These are phyloP conservation scores for Nothomitra cinnamomea DNA, from an alignment of 2,329 filamentous ascomycete species.

Conservation along the genomic window DNA sequence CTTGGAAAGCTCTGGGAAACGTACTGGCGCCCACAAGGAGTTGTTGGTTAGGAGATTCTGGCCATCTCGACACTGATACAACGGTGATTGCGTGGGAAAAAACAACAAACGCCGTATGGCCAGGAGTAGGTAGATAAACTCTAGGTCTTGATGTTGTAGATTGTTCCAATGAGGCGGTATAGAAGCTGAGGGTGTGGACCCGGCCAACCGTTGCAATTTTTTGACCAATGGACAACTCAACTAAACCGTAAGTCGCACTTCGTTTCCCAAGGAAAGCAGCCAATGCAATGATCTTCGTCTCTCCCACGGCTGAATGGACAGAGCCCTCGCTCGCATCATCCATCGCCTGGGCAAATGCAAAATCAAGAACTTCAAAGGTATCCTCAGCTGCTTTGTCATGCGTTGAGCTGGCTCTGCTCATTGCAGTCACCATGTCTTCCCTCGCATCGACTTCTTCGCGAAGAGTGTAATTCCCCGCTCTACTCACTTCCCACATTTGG, in stretches of 20 bases:
- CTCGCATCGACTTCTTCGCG: slow-evolving; percentile 55
- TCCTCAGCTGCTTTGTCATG: slow-evolving; percentile 32
- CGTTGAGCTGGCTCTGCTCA: slow-evolving; percentile 38
- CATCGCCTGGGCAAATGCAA: slow-evolving; percentile 46
- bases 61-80: slow-evolving; percentile 49
- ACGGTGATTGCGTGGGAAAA: slow-evolving; percentile 67
- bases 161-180: slow-evolving; percentile 30
- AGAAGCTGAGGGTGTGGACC: slow-evolving; percentile 51
- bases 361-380: slow-evolving; percentile 61
- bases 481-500: slow-evolving; percentile 76
- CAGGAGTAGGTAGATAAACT: slow-evolving; percentile 61
- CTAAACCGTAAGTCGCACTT: slow-evolving; percentile 47
- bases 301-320: slow-evolving; percentile 7
- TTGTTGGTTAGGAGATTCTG: slow-evolving; percentile 60
- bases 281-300: slow-evolving; percentile 17
- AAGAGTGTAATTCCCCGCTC: slow-evolving; percentile 66
- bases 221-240: slow-evolving; percentile 49
- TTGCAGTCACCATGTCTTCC: slow-evolving; percentile 42
- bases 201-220: slow-evolving; percentile 40
- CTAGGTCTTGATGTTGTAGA: slow-evolving; percentile 35
- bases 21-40: slow-evolving; percentile 49
- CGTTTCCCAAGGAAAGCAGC: slow-evolving; percentile 18
- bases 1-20: slow-evolving; percentile 57
- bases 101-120: slow-evolving; percentile 64
- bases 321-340: slow-evolving; percentile 18